phyloP scores from a whole-genome alignment of 345 rosid species.

The Microcos paniculata region DNA sequence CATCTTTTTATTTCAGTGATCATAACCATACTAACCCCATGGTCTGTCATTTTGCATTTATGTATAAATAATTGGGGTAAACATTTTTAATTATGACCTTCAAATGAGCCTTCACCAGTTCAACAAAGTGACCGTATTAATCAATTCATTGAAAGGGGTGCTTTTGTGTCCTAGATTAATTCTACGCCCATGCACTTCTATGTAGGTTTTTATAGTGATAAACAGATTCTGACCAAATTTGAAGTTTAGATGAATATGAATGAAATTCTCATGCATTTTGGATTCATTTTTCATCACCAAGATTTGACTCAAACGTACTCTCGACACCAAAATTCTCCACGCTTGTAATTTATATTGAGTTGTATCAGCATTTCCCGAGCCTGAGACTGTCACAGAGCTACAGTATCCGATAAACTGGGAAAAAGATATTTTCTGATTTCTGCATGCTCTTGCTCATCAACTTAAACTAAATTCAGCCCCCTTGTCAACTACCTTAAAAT shows the following conservation, averaged over 20 bases:
- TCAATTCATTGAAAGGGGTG: not conserved
- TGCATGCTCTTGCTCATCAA: not conserved
- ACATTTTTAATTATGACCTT: not conserved
- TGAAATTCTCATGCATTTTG: not conserved
- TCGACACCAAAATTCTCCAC: not conserved
- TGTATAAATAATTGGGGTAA: not conserved
- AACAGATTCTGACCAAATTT: not conserved
- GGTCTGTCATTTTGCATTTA: constrained; percentile 12
- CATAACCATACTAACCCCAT: not conserved
- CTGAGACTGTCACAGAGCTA: not conserved
- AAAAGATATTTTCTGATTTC: not conserved
- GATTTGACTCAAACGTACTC: not conserved
- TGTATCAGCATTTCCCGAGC: not conserved
- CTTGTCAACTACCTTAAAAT: not conserved
- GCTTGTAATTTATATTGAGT: too few species aligned
- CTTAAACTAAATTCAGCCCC: not conserved
- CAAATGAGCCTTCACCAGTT: constrained; percentile 5
- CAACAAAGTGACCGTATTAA: not conserved
- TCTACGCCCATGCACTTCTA: too few species aligned
- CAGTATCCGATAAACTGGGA: not conserved
- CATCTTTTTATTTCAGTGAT: constrained; percentile 12
- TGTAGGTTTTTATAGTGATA: too few species aligned
- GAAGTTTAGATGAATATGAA: not conserved
- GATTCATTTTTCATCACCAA: not conserved
- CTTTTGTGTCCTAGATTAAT: not conserved